Base-by-base conservation (phyloP, 208 protist genomes). In the Leishmania lainsoni region DNA sequence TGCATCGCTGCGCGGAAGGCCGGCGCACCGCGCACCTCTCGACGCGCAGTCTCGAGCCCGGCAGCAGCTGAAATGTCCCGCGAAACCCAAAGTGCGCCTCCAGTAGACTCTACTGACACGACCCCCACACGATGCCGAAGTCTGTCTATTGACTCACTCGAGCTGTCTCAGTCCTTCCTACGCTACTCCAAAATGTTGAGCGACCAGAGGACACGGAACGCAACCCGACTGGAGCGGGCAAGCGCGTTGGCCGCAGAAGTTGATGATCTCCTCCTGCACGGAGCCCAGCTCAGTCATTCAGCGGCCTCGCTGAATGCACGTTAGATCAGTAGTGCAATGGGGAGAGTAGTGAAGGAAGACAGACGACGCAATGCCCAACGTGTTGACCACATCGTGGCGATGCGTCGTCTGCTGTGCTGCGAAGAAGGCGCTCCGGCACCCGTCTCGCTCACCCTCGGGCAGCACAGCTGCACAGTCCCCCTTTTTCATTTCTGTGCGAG, bases 121-220 rank as follows among this genome's bases (percentile, higher is more conserved):
- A 75, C 78, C 9, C 79, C 79, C 5, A 79, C 70, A n/a, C 80
- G 76, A 39, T 61, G 65, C 35, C 80, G 79, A 42, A 83, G 82
- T 45, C 68, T 63, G 2, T 87, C 84, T 1, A 1, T 90, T 0
- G 84, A 86, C 42, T 88, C 87, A n/a, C 39, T 90, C 2, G 91
- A 91, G 48, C 70, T 94, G 42, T 86, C 86, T 6, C 83, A 87
- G 82, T 90, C 87, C 9, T 80, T 94, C 68, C 72, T 89, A 6
- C 89, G 91, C 56, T 94, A 92, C 76, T 90, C 91, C 9, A 77
- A 89, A 17, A 80, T 88, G 78, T 74, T 90, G 69, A 86, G 76
- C 73, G 77, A 84, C 32, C 87, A 90, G 75, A 74, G 79, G 69
- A 83, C 66, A 12, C 85, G 83, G 49, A 95, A 93, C 77, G 68